These are phyloP conservation scores for Dinochytrium kinnereticum DNA, from an alignment of 371 early-diverging fungal species.

Conservation along the genomic window DNA sequence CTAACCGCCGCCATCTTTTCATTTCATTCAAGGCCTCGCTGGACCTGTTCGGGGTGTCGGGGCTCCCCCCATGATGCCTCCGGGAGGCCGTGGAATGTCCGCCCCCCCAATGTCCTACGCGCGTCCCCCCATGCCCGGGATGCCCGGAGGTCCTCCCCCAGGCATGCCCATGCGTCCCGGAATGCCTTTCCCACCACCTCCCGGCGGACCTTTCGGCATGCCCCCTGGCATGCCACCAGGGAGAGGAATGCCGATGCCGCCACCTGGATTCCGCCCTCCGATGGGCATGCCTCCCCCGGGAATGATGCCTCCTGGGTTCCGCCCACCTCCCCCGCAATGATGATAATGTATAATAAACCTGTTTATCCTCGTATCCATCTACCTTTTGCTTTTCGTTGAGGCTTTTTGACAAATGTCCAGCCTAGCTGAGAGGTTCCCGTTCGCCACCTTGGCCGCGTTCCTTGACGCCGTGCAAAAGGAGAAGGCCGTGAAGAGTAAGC, in stretches of 20 bases:
- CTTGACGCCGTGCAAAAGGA: not conserved
- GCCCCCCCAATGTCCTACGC: slow-evolving; percentile 80
- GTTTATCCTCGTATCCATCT: not conserved
- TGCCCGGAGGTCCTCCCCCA: slow-evolving; percentile 46
- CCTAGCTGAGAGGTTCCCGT: slow-evolving; percentile 7
- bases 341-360: too few species aligned
- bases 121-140: slow-evolving; percentile 65
- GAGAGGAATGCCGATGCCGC: slow-evolving; percentile 53
- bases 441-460: not conserved
- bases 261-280: slow-evolving; percentile 41
- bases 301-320: slow-evolving; percentile 20
- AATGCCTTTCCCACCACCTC: slow-evolving; percentile 42
- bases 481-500: not conserved
- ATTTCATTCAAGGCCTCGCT: slow-evolving; percentile 64
- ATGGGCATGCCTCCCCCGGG: slow-evolving; percentile 15
- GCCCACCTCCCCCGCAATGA: slow-evolving; percentile 11
- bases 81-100: slow-evolving; percentile 70
- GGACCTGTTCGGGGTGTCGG: slow-evolving; percentile 93
- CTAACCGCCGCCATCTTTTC: not conserved
- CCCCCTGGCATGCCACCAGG: slow-evolving; percentile 62
- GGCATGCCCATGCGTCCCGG: slow-evolving; percentile 38
- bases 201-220: slow-evolving; percentile 52
- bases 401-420: not conserved
- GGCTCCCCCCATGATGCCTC: slow-evolving; percentile 67
- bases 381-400: not conserved